Percentiles rank a stretch among this genome's conserved stretches.
phyloP scores from a whole-genome alignment of 208 protist species.

The Leishmania gerbilli region DNA sequence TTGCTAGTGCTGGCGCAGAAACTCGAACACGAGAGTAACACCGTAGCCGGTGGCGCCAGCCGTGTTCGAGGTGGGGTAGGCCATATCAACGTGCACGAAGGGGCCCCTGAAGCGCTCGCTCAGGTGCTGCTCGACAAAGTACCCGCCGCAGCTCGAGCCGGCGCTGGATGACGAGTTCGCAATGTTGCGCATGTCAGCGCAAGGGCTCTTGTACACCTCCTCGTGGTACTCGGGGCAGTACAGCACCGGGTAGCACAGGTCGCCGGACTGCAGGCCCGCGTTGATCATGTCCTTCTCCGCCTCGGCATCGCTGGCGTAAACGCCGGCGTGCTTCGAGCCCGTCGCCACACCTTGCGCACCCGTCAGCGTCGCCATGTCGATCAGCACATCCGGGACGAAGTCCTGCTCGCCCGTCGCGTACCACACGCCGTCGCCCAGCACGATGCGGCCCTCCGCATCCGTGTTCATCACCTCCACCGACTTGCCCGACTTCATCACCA shows the following conservation, averaged over 20 bases:
- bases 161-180: slow-evolving; percentile 57
- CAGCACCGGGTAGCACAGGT: slow-evolving; percentile 81
- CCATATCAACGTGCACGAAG: slow-evolving; percentile 88
- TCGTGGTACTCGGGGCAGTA: slow-evolving; percentile 88
- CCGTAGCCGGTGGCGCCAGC: slow-evolving; percentile 79
- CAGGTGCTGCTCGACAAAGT: slow-evolving; percentile 75
- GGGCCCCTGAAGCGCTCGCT: slow-evolving; percentile 65
- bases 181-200: slow-evolving; percentile 82
- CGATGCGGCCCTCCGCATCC: slow-evolving; percentile 89
- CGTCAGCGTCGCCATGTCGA: slow-evolving; percentile 93
- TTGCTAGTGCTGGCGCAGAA: slow-evolving; percentile 39
- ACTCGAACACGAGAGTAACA: slow-evolving; percentile 66
- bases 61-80: slow-evolving; percentile 65
- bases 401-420: slow-evolving; percentile 71
- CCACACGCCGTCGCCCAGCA: slow-evolving; percentile 86
- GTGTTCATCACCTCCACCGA: slow-evolving; percentile 91
- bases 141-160: slow-evolving; percentile 71
- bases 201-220: slow-evolving; percentile 59
- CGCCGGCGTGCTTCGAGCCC: slow-evolving; percentile 71
- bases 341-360: slow-evolving; percentile 90
- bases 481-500: slow-evolving; percentile 86
- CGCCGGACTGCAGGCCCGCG: slow-evolving; percentile 58
- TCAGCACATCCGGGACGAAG: slow-evolving; percentile 74
- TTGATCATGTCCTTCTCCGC: slow-evolving; percentile 57
- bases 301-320: slow-evolving; percentile 70